Base-by-base conservation (phyloP, 1,139 yeast species). In the Saccharomyces hybrid region DNA sequence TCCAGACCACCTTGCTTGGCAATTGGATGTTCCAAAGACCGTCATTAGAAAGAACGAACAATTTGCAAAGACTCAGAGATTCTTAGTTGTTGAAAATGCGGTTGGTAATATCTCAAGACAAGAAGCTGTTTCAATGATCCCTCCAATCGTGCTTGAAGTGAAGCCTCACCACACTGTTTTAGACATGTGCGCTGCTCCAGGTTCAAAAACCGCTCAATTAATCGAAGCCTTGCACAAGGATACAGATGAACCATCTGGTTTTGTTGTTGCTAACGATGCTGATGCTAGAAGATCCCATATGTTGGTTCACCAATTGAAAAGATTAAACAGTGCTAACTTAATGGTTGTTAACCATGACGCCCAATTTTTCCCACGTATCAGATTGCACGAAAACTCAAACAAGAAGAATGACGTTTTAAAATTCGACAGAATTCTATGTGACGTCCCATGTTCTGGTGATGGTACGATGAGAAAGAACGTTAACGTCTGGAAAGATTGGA, bases 131-230 rank as follows among this genome's bases (percentile, higher is more conserved):
- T 89, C 97, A 2, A 95, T 95, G 99, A 90, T 95, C 62, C 99
- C 99, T 47, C 99, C 99, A 8, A 78, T 95, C 62, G 82, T 93
- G 54, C 77, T 95, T 72, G 96, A 91, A 63, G 89, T 95, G 54
- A 74, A 89, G 72, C 93, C 99, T 27, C 88, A 90, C 62, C 98
- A 95, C 69, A 77, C 82, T 52, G 98, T 95, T 41, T 77, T 95
- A 62, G 99, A 95, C 69, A 88, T 95, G 90, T 95, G 99, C 77
- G 99, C 99, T 34, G 98, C 99, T 4, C 99, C 99, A 25, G 99
- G 99, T 42, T 90, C 98, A 38, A 95, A 95, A 71, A 95, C 99
- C 48, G 96, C 97, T 4, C 99, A 95, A 73, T 77, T 95, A 61
- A 85, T 95, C 38, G 99, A 95, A 73, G 87, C 96, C 2, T 77